Base-by-base conservation (phyloP, 208 protist species). In the Leishmania guyanensis region DNA sequence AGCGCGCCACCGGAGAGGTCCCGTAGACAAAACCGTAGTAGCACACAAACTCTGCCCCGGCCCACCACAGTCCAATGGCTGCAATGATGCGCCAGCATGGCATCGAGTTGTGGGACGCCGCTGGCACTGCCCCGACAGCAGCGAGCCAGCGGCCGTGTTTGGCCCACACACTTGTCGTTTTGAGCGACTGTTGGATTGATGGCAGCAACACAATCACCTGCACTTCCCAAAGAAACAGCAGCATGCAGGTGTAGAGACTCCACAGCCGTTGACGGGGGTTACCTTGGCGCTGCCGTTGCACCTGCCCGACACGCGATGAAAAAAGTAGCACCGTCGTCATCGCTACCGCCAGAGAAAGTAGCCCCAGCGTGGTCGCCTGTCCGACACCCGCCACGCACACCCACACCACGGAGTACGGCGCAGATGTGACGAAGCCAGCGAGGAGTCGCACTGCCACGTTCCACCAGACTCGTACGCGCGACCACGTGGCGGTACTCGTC, bases 41-140 rank as follows among this genome's bases (percentile, higher is more conserved):
- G 73, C 78, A 86, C 22, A 82, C 10, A n/a, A 46, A 64, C 82
- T 86, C 82, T 22, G 69, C 62, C 1, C 73, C 82, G 14, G 82
- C 82, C 77, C 77, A 82, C 82, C 82, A 86, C 46, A 86, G 53
- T 20, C 82, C 78, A 2, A 86, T 48, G 46, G 72, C 82, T 2
- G 58, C 36, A 9, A 56, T 43, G 33, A 82, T 50, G 17, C 56
- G 53, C 82, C 82, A 86, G 33, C 43, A 33, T 5, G 17, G n/a
- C 3, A 20, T 36, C 56, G 16, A 6, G 39, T 17, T 22, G 62
- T 60, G 72, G n/a, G 66, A 46, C 20, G 43, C 65, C 48, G 65
- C 46, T 1, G 78, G 64, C 36, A 64, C 33, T 48, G 77, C 48
- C 5, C 82, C 78, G 72, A 76, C 58, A 20, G 80, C 56, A n/a